Evolutionary conservation across 768 basidiomycete genomes (phyloP).

Genomic region (Amylocystis lapponica): DNA sequence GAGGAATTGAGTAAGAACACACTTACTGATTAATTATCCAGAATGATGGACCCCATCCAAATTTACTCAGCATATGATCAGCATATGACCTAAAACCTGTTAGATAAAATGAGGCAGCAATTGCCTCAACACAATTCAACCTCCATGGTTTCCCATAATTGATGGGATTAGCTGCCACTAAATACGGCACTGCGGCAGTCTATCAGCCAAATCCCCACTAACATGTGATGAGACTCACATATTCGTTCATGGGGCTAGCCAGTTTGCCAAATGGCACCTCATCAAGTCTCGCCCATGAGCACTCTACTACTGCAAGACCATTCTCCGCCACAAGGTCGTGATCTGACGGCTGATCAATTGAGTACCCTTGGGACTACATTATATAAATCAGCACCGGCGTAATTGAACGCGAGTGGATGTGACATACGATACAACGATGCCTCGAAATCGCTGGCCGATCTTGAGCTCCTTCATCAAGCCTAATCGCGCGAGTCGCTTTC

Average conservation of each 20-base stretch:
- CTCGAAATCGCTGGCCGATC: constrained; percentile 83
- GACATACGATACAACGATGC: constrained; percentile 88
- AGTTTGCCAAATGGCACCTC: constrained; percentile 96
- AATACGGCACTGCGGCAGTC: constrained; percentile 72
- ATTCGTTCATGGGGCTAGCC: constrained; percentile 85
- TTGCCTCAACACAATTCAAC: constrained; percentile 89
- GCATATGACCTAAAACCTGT: constrained; percentile 82
- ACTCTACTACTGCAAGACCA: constrained; percentile 96
- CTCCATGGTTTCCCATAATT: constrained; percentile 98
- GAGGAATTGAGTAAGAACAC: not conserved
- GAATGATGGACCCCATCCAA: constrained; percentile 91
- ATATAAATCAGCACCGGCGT: not conserved
- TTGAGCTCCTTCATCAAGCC: constrained; percentile 80
- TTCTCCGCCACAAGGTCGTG: constrained; percentile 64
- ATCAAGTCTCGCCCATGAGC: constrained; percentile 93
- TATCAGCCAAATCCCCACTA: constrained; percentile 26
- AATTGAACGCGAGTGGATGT: not conserved
- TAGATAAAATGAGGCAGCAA: constrained; percentile 94
- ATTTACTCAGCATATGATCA: constrained; percentile 68
- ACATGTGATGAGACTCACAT: constrained; percentile 59
- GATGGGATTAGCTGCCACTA: constrained; percentile 92
- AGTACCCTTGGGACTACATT: constrained; percentile 72
- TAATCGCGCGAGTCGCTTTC: constrained; percentile 85
- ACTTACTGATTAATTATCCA: constrained; percentile 76
- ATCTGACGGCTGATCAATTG: constrained; percentile 74